Percentiles rank a stretch among this genome's conserved stretches.
Evolutionary conservation across 495 filamentous ascomycete species (phyloP).

Genomic region (Neurospora tetraspora): DNA sequence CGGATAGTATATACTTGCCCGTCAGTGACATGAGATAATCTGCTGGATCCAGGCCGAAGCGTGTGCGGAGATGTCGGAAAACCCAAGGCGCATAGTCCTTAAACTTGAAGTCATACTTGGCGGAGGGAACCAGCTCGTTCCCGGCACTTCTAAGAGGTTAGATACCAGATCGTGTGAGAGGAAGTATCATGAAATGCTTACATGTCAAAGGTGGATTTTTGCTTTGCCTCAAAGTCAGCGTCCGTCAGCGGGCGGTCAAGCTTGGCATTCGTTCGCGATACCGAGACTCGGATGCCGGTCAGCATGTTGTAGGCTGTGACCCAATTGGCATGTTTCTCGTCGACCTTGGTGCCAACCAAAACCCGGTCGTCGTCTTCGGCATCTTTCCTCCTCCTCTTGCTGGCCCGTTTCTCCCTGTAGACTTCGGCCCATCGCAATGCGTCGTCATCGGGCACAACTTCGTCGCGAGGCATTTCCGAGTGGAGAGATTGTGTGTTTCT

Average conservation of each 20-base stretch:
- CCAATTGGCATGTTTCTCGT: slow-evolving; percentile 96
- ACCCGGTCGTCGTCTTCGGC: slow-evolving; percentile 91
- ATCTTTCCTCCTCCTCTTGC: slow-evolving; percentile 67
- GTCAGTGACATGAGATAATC: slow-evolving; percentile 98
- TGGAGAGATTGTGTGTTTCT: slow-evolving; percentile 75
- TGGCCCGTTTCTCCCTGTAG: slow-evolving; percentile 80
- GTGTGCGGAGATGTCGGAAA: slow-evolving; percentile 82
- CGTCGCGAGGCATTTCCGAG: slow-evolving; percentile 73
- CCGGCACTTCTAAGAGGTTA: slow-evolving; percentile 53
- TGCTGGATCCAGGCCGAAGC: slow-evolving; percentile 86
- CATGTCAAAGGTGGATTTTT: slow-evolving; percentile 99
- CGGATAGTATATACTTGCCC: slow-evolving; percentile 96
- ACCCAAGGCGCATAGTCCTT: slow-evolving; percentile 99
- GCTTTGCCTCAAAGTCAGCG: slow-evolving; percentile 80
- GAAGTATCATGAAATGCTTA: slow-evolving; percentile 2
- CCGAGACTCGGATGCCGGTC: slow-evolving; percentile 93
- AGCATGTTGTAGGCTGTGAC: slow-evolving; percentile 99
- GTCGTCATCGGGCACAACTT: slow-evolving; percentile 75
- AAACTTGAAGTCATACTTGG: slow-evolving; percentile 99
- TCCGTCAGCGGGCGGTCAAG: slow-evolving; percentile 80
- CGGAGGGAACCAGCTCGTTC: slow-evolving; percentile 92
- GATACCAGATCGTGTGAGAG: background rate
- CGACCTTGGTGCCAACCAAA: slow-evolving; percentile 94
- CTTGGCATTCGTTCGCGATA: slow-evolving; percentile 95
- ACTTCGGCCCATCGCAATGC: slow-evolving; percentile 87